These are phyloP conservation scores for Aspergillus pseudoterreus DNA, from an alignment of 2,329 filamentous ascomycete genomes.

Conservation along the genomic window DNA sequence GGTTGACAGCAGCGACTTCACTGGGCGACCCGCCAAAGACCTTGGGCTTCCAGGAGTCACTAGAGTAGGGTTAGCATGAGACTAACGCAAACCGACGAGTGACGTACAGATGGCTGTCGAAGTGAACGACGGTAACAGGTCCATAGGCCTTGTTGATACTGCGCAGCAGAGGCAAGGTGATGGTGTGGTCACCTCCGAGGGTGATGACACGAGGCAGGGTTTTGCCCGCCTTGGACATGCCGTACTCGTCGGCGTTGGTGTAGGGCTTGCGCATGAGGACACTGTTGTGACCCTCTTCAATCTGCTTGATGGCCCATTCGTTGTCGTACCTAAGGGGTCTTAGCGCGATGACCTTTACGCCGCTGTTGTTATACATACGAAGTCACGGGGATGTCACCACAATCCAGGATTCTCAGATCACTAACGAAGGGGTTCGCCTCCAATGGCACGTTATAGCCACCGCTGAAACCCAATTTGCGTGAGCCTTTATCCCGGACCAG, in stretches of 20 bases:
- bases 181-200: slow-evolving; percentile 50
- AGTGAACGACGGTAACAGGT: slow-evolving; percentile 62
- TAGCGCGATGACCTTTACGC: neutral
- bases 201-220: slow-evolving; percentile 80
- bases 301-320: slow-evolving; percentile 74
- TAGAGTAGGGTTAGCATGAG: slow-evolving; percentile 7
- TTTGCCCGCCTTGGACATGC: slow-evolving; percentile 67
- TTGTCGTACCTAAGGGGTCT: slow-evolving; percentile 66
- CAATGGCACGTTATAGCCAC: slow-evolving; percentile 81
- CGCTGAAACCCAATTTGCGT: slow-evolving; percentile 58
- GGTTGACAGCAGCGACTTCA: slow-evolving; percentile 73
- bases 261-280: slow-evolving; percentile 68
- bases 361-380: slow-evolving; percentile 54
- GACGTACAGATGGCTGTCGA: slow-evolving; percentile 56
- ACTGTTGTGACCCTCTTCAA: slow-evolving; percentile 77
- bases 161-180: slow-evolving; percentile 49
- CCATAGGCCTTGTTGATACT: slow-evolving; percentile 64
- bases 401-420: slow-evolving; percentile 77
- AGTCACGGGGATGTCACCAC: slow-evolving; percentile 79
- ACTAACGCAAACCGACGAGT: neutral
- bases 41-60: slow-evolving; percentile 69
- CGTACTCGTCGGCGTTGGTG: slow-evolving; percentile 64
- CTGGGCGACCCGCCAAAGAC: slow-evolving; percentile 80
- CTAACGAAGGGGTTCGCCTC: slow-evolving; percentile 75
- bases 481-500: slow-evolving; percentile 27